A percentile compares a stretch with the other conserved stretches of the same genome.
Conservation (phyloP, 2,329 filamentous ascomycete genomes). For the Akanthomyces dipterigenus region DNA sequence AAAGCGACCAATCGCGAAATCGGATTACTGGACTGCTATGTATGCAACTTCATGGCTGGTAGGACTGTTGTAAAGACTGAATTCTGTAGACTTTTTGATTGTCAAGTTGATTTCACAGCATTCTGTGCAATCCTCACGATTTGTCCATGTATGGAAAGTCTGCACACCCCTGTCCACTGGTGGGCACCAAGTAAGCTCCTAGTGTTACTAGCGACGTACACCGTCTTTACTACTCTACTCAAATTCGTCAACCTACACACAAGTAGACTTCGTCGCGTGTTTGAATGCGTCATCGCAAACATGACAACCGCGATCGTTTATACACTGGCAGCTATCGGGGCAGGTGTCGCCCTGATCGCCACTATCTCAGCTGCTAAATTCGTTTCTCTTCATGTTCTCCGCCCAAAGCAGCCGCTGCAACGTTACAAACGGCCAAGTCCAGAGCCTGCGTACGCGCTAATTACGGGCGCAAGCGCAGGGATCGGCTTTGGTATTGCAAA, state of each 20-base stretch:
- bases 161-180: no score
- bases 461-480: background rate
- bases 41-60: no score
- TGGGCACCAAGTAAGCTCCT: background rate
- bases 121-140: no score
- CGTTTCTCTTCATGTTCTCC: background rate
- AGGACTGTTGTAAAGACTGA: no score
- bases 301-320: background rate
- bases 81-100: no score
- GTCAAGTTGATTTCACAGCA: no score
- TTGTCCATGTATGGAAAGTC: no score
- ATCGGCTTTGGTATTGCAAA: background rate
- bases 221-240: background rate
- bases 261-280: background rate
- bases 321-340: background rate
- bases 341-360: slow-evolving; percentile 22
- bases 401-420: background rate
- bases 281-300: background rate
- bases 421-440: background rate
- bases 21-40: no score
- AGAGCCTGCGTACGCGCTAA: background rate
- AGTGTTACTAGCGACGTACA: no score
- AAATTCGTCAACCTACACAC: background rate
- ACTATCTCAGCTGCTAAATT: slow-evolving; percentile 15
- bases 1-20: no score